Conservation (phyloP, 345 rosid species). For the Aquilaria yunnanensis region DNA sequence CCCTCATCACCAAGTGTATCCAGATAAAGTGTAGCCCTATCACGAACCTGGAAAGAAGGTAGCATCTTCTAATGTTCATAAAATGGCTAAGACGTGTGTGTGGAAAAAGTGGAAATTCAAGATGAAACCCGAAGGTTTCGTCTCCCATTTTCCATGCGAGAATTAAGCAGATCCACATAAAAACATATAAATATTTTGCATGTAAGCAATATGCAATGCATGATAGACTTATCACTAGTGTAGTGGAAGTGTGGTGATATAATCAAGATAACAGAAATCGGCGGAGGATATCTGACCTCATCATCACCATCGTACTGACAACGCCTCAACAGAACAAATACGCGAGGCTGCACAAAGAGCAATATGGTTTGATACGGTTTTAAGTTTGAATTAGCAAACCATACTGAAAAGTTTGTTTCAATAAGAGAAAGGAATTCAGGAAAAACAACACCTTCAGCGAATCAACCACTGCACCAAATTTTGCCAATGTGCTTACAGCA, state of each 20-base stretch:
- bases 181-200: too few species aligned
- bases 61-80: conserved; percentile 1
- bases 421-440: neutral
- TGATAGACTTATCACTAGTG: too few species aligned
- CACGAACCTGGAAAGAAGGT: conserved; percentile 66
- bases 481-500: conserved; percentile 93
- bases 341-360: conserved; percentile 59
- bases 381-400: conserved; percentile 6
- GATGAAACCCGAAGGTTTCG: too few species aligned
- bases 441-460: conserved; percentile 56
- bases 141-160: too few species aligned
- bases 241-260: too few species aligned
- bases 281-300: conserved; percentile 55
- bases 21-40: conserved; percentile 90
- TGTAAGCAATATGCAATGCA: too few species aligned
- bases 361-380: neutral
- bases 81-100: neutral
- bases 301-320: conserved; percentile 95
- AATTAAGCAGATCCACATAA: too few species aligned
- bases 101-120: too few species aligned
- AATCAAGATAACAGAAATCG: neutral
- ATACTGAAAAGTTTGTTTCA: neutral
- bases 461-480: conserved; percentile 93
- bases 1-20: conserved; percentile 73
- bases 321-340: conserved; percentile 81